Percentiles rank a stretch among this genome's conserved stretches.
Conservation (phyloP, 148 eudicot species). For the Camellia granthamiana region DNA sequence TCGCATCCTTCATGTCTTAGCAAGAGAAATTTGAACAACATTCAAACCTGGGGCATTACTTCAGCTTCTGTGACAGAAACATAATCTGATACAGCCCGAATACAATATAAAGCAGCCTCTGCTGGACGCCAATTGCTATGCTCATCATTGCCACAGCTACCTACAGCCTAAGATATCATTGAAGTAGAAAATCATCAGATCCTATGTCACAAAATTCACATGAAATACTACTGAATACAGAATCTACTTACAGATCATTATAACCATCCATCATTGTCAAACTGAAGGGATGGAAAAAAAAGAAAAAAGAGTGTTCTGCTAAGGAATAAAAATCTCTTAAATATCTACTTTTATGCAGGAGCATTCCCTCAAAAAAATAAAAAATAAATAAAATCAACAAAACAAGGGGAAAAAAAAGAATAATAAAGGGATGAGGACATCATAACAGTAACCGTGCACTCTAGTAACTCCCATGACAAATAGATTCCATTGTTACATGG, state of each 20-base stretch:
- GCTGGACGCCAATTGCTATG: constrained; percentile 70
- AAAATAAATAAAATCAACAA: no score
- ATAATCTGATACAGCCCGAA: constrained; percentile 84
- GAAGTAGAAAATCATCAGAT: not conserved
- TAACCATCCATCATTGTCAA: not conserved
- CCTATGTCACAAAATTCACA: not conserved
- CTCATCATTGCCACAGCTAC: constrained; percentile 55
- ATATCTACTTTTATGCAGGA: no score
- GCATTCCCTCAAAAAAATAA: no score
- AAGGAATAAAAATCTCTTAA: no score
- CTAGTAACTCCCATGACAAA: not conserved
- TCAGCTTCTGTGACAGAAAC: constrained; percentile 74
- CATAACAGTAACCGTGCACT: constrained; percentile 10
- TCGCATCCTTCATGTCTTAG: not conserved
- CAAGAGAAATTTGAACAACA: constrained; percentile 6
- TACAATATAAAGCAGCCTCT: constrained; percentile 95
- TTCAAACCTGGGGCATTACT: constrained; percentile 90
- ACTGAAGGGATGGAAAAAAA: not conserved
- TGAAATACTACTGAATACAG: not conserved
- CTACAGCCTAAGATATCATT: constrained; percentile 50
- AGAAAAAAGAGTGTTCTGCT: not conserved
- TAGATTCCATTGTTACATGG: not conserved
- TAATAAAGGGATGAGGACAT: not conserved
- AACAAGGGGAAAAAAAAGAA: no score
- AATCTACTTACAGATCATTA: not conserved